Conservation (phyloP, 805 yeast species). For the Ogataea ramenticola region DNA sequence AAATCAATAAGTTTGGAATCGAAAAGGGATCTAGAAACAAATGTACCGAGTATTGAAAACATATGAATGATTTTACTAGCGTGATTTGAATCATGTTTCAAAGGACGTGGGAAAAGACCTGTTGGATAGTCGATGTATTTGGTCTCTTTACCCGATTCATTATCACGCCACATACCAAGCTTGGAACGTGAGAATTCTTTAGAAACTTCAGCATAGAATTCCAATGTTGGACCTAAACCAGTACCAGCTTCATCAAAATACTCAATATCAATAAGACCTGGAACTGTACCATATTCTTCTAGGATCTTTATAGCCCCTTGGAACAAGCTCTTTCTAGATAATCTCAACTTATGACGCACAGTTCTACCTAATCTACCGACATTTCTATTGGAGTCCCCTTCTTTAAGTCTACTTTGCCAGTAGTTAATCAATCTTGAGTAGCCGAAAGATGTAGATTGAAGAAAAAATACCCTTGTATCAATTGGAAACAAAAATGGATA, state of each 20-base stretch:
- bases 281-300: constrained; percentile 67
- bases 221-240: constrained; percentile 93
- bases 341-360: constrained; percentile 69
- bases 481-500: constrained; percentile 83
- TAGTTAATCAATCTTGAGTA: constrained; percentile 72
- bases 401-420: constrained; percentile 56
- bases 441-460: constrained; percentile 88
- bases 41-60: constrained; percentile 68
- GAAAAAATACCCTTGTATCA: constrained; percentile 66
- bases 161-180: constrained; percentile 63
- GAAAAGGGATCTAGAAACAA: constrained; percentile 77
- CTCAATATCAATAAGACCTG: constrained; percentile 80
- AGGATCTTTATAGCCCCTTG: constrained; percentile 76
- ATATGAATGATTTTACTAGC: constrained; percentile 39
- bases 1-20: constrained; percentile 88
- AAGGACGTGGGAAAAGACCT: constrained; percentile 75
- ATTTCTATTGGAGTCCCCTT: constrained; percentile 23
- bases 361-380: constrained; percentile 58
- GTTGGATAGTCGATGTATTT: constrained; percentile 33
- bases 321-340: constrained; percentile 62
- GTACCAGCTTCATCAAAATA: constrained; percentile 91
- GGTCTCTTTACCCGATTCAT: constrained; percentile 17
- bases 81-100: constrained; percentile 21
- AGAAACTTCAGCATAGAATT: constrained; percentile 80
- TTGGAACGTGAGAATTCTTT: constrained; percentile 56